Base-by-base conservation (phyloP, 768 basidiomycete genomes). In the Collybia mongolica region DNA sequence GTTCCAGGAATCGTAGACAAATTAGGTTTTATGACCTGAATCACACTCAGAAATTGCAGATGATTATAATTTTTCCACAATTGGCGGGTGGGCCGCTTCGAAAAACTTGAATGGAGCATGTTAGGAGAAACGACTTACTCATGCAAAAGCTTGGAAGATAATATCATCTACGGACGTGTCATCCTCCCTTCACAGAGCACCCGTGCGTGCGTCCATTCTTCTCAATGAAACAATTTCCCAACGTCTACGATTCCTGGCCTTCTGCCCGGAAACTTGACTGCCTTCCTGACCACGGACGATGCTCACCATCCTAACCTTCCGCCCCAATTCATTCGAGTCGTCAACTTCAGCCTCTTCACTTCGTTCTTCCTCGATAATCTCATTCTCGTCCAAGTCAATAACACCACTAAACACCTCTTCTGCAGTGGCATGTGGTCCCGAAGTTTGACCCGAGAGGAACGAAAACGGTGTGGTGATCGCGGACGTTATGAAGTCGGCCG, bases 271-370 rank as follows among this genome's bases (percentile, higher is more conserved):
- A 3, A 54, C 41, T 46, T 58, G 52, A 41, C 69, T 66, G 43
- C 61, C 63, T 48, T 52, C 52, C 20, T 44, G 44, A 49, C 81
- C 73, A 36, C 75, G 71, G 24, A 74, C 60, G 46, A 85, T 66
- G 9, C 73, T 68, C 32, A 87, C 59, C 46, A 86, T 74, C 48
- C 80, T 72, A 18, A 89, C 79, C 38, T 71, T 69, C 56, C 90
- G 73, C 12, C 72, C 68, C 36, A 62, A 60, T 39, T 87, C 84
- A 3, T 70, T 71, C 12, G 86, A 84, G 61, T 93, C 85, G 59
- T 93, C 90, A 12, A 84, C 80, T 63, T 90, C 89, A 2, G 79
- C 84, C 50, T 90, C 90, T 64, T 88, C 88, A 5, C 81, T 83
- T 19, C 84, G 76, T 45, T 93, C 90, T 55, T 85, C 82, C 52